Evolutionary conservation across 495 filamentous ascomycete genomes (phyloP).

Genomic region (Penicilliopsis zonata): DNA sequence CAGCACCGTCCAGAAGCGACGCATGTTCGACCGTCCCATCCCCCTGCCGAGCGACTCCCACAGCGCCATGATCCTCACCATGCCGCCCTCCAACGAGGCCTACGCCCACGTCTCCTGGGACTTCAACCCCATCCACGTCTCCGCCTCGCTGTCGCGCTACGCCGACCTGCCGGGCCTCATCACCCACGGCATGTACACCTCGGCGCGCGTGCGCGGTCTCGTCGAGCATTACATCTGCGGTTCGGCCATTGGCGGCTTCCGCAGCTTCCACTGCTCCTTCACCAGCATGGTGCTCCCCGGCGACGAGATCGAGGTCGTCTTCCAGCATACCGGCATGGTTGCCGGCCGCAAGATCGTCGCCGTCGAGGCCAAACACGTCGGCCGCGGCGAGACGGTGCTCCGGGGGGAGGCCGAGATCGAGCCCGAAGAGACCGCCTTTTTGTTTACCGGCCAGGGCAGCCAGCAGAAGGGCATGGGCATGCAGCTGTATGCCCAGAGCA

Average conservation of each 20-base stretch:
- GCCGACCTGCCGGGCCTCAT: conserved; percentile 20
- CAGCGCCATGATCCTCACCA: too few relatives aligned
- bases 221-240: conserved; percentile 10
- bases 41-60: neutral
- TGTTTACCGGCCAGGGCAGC: conserved; percentile 34
- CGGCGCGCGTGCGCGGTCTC: conserved; percentile 7
- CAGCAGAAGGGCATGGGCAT: conserved; percentile 31
- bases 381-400: conserved; percentile 16
- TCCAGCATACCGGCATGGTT: conserved; percentile 23
- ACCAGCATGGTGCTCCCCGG: conserved; percentile 23
- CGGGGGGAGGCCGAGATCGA: conserved; percentile 22
- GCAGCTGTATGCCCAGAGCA: conserved; percentile 22
- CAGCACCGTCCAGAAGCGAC: neutral
- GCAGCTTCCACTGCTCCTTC: conserved; percentile 16
- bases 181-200: conserved; percentile 25
- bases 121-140: conserved; percentile 27
- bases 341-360: conserved; percentile 19
- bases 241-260: conserved; percentile 9
- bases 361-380: conserved; percentile 13
- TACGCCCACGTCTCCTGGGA: conserved; percentile 21
- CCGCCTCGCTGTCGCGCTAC: conserved; percentile 14
- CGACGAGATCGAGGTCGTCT: conserved; percentile 16
- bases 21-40: conserved; percentile 5
- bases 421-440: conserved; percentile 23
- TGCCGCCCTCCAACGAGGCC: conserved; percentile 12